phyloP scores from a whole-genome alignment of 768 basidiomycete genomes.

The Pilatotrama ljubarskyi region DNA sequence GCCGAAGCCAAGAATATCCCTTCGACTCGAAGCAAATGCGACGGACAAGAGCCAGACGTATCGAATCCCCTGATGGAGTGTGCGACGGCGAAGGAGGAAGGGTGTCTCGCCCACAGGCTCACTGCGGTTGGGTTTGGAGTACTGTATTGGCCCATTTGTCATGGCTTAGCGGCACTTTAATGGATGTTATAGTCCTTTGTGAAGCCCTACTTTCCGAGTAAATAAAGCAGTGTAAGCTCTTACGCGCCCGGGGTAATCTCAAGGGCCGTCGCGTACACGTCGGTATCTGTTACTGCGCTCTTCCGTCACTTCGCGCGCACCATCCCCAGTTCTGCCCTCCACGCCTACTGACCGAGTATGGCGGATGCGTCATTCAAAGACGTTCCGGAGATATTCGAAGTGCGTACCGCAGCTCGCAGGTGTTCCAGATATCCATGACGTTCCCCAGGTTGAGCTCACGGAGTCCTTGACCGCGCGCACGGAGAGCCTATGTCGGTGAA shows the following conservation, averaged over 20 bases:
- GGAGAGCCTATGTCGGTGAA: constrained; percentile 79
- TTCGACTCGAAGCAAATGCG: background rate
- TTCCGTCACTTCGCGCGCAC: background rate
- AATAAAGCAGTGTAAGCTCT: constrained; percentile 3
- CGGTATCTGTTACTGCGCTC: constrained; percentile 6
- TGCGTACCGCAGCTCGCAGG: constrained; percentile 33
- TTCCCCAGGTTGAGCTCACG: constrained; percentile 75
- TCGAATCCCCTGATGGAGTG: background rate
- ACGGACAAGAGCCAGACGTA: background rate
- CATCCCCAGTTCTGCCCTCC: background rate
- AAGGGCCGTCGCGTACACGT: constrained; percentile 12
- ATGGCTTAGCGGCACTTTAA: too few species aligned
- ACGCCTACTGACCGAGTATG: constrained; percentile 20
- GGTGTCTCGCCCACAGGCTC: too few species aligned
- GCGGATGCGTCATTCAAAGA: constrained; percentile 84
- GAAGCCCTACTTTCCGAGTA: too few species aligned
- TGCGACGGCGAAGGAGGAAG: background rate
- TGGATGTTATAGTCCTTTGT: too few species aligned
- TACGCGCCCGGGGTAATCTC: constrained; percentile 7
- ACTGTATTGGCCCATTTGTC: too few species aligned
- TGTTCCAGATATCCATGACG: constrained; percentile 13
- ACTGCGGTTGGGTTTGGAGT: too few species aligned
- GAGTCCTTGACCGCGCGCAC: constrained; percentile 89
- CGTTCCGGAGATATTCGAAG: constrained; percentile 96
- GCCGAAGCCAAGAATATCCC: background rate